phyloP scores from a whole-genome alignment of 306 rosid genomes.

The Lathyrus sativus region DNA sequence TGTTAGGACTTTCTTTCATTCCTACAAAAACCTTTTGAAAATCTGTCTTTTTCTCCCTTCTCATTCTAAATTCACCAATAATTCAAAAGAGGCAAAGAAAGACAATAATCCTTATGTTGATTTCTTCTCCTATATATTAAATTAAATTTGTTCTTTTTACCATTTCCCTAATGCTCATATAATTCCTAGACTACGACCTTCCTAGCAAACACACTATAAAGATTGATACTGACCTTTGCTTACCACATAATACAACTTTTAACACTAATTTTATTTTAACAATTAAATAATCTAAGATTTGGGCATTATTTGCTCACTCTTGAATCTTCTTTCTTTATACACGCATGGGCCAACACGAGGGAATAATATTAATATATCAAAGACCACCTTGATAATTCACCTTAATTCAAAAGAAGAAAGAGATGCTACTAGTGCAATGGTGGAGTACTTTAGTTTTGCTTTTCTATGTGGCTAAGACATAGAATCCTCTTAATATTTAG shows the following conservation, averaged over 20 bases:
- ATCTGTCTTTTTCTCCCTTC: slow-evolving; percentile 48
- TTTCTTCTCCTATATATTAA: slow-evolving; percentile 29
- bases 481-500: slow-evolving; percentile 37
- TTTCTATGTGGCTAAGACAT: slow-evolving; percentile 37
- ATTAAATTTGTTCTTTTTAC: slow-evolving; percentile 33
- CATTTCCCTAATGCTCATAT: slow-evolving; percentile 41
- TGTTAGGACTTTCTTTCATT: slow-evolving; percentile 33
- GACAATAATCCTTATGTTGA: slow-evolving; percentile 29
- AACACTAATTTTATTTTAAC: slow-evolving; percentile 14
- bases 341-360: slow-evolving; percentile 46
- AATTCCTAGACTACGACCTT: slow-evolving; percentile 45
- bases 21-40: slow-evolving; percentile 35
- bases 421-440: slow-evolving; percentile 37
- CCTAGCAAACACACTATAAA: slow-evolving; percentile 26
- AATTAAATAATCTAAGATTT: slow-evolving; percentile 35
- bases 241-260: slow-evolving; percentile 33
- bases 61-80: slow-evolving; percentile 48
- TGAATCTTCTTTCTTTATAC: slow-evolving; percentile 22
- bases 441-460: slow-evolving; percentile 47
- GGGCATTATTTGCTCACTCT: slow-evolving; percentile 50
- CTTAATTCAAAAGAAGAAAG: slow-evolving; percentile 37
- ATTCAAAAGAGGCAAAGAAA: slow-evolving; percentile 33
- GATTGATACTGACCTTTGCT: slow-evolving; percentile 38
- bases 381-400: slow-evolving; percentile 34
- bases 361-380: slow-evolving; percentile 17